Percentiles rank a stretch among this genome's conserved stretches.
phyloP scores from a whole-genome alignment of 768 basidiomycete species.

The Boletus bicolor region DNA sequence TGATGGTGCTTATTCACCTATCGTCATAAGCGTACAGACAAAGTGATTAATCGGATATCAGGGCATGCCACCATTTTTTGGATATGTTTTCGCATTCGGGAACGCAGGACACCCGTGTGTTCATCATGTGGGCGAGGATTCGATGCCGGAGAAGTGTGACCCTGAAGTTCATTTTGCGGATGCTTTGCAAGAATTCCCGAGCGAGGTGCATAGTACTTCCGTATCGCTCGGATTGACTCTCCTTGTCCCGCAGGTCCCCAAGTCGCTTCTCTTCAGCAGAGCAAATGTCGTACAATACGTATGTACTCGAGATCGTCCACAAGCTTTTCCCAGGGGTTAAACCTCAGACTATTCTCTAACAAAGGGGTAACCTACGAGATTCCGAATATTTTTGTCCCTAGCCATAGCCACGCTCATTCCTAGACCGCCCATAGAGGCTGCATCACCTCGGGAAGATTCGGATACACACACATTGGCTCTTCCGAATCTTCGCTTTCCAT shows the following conservation, averaged over 20 bases:
- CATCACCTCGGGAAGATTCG: conserved; percentile 15
- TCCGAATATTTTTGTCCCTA: background rate
- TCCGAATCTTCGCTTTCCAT: conserved; percentile 13
- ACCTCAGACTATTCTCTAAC: background rate
- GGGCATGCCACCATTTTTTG: background rate
- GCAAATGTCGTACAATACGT: background rate
- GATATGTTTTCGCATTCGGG: conserved; percentile 3
- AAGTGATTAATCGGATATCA: background rate
- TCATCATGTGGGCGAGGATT: background rate
- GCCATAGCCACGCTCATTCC: background rate
- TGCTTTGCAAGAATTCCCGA: conserved; percentile 3
- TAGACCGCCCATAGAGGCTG: background rate
- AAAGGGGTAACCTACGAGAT: background rate
- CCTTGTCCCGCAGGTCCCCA: background rate
- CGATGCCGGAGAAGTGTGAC: background rate
- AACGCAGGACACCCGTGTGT: conserved; percentile 2
- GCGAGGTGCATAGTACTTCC: conserved; percentile 1
- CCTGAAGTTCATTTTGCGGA: conserved; percentile 13
- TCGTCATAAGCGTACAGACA: background rate
- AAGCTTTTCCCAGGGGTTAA: background rate
- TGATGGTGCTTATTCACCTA: background rate
- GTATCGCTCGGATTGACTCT: conserved; percentile 16
- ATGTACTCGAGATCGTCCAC: background rate
- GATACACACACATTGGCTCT: background rate
- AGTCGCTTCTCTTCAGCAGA: background rate